Evolutionary conservation across 2,329 filamentous ascomycete genomes (phyloP), one percentile per base, ranked within the genome.

Genomic region (Exophiala phaeomuriformis): DNA sequence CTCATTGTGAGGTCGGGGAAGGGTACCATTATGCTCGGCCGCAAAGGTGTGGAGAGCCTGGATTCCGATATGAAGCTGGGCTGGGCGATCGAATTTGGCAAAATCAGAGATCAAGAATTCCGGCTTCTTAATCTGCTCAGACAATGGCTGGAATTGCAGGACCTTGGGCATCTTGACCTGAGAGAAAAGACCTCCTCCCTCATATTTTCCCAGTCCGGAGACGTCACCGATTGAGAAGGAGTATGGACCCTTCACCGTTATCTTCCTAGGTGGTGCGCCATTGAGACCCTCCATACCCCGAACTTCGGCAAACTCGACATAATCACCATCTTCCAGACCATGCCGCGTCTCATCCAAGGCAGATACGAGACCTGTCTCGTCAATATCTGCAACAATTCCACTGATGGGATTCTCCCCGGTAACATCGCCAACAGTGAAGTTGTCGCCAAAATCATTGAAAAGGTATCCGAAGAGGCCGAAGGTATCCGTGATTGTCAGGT

Each of bases 121-220:
- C 2, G 93, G 93, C 53, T 89, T 86, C 71, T 88, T 88, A 52
- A 96, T 72, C 56, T 95, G 82, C 49, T 81, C 75, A 40, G 83
- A 83, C 53, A 96, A 81, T 39, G 83, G 77, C 74, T 95, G 88
- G 73, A 97, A 98, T 68, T 93, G 81, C 65, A 97, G 73, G 51
- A 89, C 81, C 74, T 93, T 95, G 47, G 93, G 93, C 91, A 96
- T 96, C 79, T 97, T 98, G 71, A 97, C 93, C 71, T 98, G 93
- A 37, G 88, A 85, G 70, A 87, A 98, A 55, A 95, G 81, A 56
- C 93, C 93, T 44, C 91, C 91, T 48, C 86, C 81, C 75, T 88
- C 76, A 75, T 98, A 98, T 64, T 87, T 79, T 35, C 93, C 93
- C 35, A 96, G 78, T 4, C 82, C 85, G 28, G 87, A 88, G 6